Evolutionary conservation across 805 yeast species (phyloP), one percentile per base, ranked within the genome.

Genomic region (Zygotorulaspora chibaensis): DNA sequence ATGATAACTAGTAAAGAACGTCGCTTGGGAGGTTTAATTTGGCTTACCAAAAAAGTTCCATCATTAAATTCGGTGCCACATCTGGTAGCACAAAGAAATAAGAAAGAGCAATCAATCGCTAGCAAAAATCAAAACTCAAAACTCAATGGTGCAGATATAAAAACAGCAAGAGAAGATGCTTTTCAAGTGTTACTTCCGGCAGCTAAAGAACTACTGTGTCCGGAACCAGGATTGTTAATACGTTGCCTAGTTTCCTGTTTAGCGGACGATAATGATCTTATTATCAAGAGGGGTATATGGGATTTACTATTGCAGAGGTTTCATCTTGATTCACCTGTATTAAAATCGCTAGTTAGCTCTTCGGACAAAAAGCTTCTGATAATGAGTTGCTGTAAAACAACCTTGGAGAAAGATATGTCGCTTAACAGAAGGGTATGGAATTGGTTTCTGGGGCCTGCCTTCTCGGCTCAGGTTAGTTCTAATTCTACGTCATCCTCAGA

Each of bases 341-440:
- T 85, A 23, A 77, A 75, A 38, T 55, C 61, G 2, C 49, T 80
- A 9, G 69, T 80, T 1, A 65, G 79, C 0, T 55, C 65, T 0
- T 67, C 71, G 5, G 96, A 88, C 56, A 74, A 77, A 39, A 75
- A 77, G 49, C 55, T 75, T 26, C 66, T 89, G 31, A 62, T 88
- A 13, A 69, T 83, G 65, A 71, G 80, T 8, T 83, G 89, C 31
- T 76, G 88, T 20, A 66, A 73, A 9, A 81, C 90, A 0, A 83
- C 93, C 2, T 68, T 88, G 36, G 79, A 84, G 37, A 83, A 82
- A 55, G 99, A 93, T 64, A 88, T 93, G 96, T 88, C 97, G 8
- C 73, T 93, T 48, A 93, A 93, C 63, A 75, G 99, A 65, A 76
- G 99, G 56, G 72, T 93, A 16, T 90, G 98, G 96, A 82, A 76